Evolutionary conservation across 1,139 yeast species (phyloP).

Genomic region (Yamadazyma aaseri): DNA sequence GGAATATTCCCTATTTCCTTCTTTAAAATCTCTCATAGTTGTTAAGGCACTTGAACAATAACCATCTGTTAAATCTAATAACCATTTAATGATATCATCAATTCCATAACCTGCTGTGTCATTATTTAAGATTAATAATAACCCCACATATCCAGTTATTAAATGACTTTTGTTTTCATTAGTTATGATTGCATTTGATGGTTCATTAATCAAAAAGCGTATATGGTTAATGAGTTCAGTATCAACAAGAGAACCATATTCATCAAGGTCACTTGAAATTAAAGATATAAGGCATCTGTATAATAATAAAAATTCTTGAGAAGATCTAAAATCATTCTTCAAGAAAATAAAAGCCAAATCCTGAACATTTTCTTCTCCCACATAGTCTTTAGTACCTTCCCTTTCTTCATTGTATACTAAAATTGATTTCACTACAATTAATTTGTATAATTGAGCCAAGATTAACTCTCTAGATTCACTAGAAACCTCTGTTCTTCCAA

Average conservation of each 20-base stretch:
- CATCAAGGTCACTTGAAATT: slow-evolving; percentile 50
- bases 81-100: slow-evolving; percentile 43
- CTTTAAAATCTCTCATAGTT: slow-evolving; percentile 30
- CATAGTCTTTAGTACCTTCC: slow-evolving; percentile 30
- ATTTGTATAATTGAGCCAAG: slow-evolving; percentile 49
- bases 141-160: slow-evolving; percentile 44
- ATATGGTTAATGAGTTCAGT: slow-evolving; percentile 38
- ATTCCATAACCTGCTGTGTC: slow-evolving; percentile 52
- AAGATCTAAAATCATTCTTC: slow-evolving; percentile 36
- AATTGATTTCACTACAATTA: slow-evolving; percentile 45
- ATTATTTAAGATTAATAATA: slow-evolving; percentile 45
- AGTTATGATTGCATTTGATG: slow-evolving; percentile 32
- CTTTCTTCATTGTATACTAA: slow-evolving; percentile 38
- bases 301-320: slow-evolving; percentile 43
- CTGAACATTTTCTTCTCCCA: slow-evolving; percentile 37
- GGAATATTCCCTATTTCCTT: slow-evolving; percentile 46
- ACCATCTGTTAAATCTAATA: slow-evolving; percentile 49
- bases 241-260: slow-evolving; percentile 46
- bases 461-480: slow-evolving; percentile 50
- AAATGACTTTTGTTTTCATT: slow-evolving; percentile 41
- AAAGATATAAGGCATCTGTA: slow-evolving; percentile 44
- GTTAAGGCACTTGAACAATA: slow-evolving; percentile 36
- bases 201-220: slow-evolving; percentile 32
- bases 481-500: slow-evolving; percentile 46
- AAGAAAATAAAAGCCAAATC: slow-evolving; percentile 33